phyloP scores from a whole-genome alignment of 345 rosid species.

The Conringia planisiliqua region DNA sequence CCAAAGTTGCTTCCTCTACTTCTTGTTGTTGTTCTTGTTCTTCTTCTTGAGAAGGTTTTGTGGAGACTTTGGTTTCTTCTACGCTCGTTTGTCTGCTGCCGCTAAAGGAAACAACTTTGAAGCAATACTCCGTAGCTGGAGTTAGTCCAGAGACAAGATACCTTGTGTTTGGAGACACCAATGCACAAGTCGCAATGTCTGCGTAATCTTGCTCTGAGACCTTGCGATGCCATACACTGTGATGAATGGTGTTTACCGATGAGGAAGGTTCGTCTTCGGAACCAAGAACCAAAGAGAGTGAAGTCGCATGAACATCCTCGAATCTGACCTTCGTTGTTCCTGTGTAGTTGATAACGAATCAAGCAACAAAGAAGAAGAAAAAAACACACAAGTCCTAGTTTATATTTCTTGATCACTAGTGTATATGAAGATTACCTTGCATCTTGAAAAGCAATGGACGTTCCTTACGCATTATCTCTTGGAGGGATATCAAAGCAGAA shows the following conservation, averaged over 20 bases:
- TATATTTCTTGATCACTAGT: neutral
- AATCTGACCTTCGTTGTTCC: constrained; percentile 40
- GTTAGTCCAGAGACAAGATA: constrained; percentile 51
- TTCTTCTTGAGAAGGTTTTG: constrained; percentile 16
- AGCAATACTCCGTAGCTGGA: constrained; percentile 55
- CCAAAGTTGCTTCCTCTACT: neutral
- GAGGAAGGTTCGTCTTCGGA: constrained; percentile 36
- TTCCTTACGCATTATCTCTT: constrained; percentile 33
- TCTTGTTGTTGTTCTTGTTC: neutral
- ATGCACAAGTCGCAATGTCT: constrained; percentile 48
- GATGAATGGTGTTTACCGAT: constrained; percentile 14
- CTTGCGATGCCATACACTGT: constrained; percentile 60
- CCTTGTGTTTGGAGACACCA: constrained; percentile 45
- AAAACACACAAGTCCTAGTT: neutral
- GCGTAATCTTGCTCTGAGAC: constrained; percentile 46
- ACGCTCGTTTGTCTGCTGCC: constrained; percentile 39
- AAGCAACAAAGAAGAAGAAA: neutral
- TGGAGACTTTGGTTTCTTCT: constrained; percentile 45
- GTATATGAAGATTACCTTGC: neutral
- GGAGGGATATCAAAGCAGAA: constrained; percentile 40
- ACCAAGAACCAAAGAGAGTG: constrained; percentile 48
- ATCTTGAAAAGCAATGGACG: neutral
- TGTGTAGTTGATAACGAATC: neutral
- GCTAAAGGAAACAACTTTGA: constrained; percentile 48
- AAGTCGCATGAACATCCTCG: constrained; percentile 52